A percentile compares a stretch with the other conserved stretches of the same genome.
phyloP scores from a whole-genome alignment of 768 basidiomycete genomes.

The Auricularia heimuer region DNA sequence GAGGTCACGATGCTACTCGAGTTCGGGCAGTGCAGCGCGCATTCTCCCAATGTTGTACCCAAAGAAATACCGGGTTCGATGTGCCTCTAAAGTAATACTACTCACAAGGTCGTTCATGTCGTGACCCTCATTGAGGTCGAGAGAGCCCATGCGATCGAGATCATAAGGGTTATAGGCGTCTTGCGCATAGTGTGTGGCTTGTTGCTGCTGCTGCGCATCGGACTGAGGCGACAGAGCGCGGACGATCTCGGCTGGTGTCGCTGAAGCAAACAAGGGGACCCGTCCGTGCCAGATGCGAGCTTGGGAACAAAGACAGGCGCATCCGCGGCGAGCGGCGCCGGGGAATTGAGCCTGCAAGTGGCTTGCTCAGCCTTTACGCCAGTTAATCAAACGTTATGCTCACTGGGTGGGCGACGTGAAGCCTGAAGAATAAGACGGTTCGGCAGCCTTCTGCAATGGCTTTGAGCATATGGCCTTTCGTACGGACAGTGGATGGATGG shows the following conservation, averaged over 20 bases:
- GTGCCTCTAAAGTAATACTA: neutral
- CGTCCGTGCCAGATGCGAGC: conserved; percentile 10
- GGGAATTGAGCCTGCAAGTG: too few species aligned
- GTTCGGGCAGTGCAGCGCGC: too few species aligned
- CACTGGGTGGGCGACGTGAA: too few species aligned
- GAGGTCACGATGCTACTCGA: too few species aligned
- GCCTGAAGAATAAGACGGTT: too few species aligned
- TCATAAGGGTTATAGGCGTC: conserved; percentile 1
- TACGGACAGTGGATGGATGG: neutral
- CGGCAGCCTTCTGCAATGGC: too few species aligned
- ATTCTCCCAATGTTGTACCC: too few species aligned
- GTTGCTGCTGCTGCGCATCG: conserved; percentile 15
- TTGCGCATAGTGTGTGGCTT: neutral
- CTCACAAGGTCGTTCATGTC: neutral
- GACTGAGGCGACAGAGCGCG: conserved; percentile 15
- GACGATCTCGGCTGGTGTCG: conserved; percentile 14
- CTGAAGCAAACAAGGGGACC: conserved; percentile 23
- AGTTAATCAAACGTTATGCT: too few species aligned
- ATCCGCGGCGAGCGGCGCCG: neutral
- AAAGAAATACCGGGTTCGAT: too few species aligned
- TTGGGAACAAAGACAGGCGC: conserved; percentile 74
- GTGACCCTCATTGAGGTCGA: neutral
- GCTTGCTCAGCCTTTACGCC: too few species aligned
- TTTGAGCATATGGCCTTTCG: too few species aligned
- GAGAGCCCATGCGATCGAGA: neutral